Evolutionary conservation across 2,329 filamentous ascomycete species (phyloP), one percentile per base, ranked within the genome.

Genomic region (Botryotinia globosa): DNA sequence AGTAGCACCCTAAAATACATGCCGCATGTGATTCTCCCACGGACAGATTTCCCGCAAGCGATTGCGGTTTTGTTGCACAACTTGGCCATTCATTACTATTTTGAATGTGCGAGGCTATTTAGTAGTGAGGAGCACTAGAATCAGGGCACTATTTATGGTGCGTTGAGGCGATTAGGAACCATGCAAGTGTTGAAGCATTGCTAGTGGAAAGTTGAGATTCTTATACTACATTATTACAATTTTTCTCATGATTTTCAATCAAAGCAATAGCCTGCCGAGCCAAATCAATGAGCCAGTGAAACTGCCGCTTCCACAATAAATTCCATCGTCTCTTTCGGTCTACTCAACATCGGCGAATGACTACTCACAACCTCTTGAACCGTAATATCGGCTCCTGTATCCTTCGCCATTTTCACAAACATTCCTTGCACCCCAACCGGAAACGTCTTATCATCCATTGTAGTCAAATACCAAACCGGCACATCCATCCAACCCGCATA

Each of bases 271-370:
- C 25, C 48, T 14, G 1, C 25, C 48, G 48, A 51, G 1, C 4
- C 10, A 51, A 48, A 56, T 68, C 51, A 54, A 29, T 29, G n/a
- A 2, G 56, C 69, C 62, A 83, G 81, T 29, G 79, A 77, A 44
- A 63, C 74, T 22, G 82, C 77, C 68, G 83, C 83, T 62, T 84
- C 81, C 22, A 79, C 7, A 16, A 85, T 76, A 73, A 84, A 80
- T 32, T 75, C 74, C 16, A 77, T 80, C 9, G 81, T 82, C 74
- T 81, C 81, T 65, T 79, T 74, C 2, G 82, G 82, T 71, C 77
- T 79, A 76, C 83, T 85, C 76, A 85, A 77, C 78, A 85, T 83
- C 8, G 82, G 82, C 25, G 81, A 83, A 80, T 85, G 83, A 65
- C 83, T 82, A 61, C 79, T 83, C 54, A 76, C 74, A 71, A 84